phyloP scores from a whole-genome alignment of 805 yeast genomes.

The Sungouiella blattae region DNA sequence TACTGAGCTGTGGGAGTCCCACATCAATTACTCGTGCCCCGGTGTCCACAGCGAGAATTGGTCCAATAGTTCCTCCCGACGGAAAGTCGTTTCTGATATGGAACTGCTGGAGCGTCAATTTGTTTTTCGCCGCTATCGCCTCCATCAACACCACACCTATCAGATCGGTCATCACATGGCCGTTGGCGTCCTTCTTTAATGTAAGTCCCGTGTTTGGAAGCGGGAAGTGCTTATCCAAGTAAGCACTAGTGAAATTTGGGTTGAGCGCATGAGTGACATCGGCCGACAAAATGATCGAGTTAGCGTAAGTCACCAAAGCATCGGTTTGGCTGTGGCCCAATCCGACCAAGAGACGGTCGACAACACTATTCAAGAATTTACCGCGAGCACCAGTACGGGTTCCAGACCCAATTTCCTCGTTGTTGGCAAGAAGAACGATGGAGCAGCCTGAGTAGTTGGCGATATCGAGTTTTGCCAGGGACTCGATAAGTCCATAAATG shows the following conservation, averaged over 20 bases:
- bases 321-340: conserved; percentile 4
- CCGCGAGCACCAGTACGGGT: conserved; percentile 40
- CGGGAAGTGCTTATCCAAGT: conserved; percentile 33
- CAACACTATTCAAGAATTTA: conserved; percentile 23
- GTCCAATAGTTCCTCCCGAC: conserved; percentile 44
- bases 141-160: conserved; percentile 25
- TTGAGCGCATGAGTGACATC: conserved; percentile 44
- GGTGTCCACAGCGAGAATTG: conserved; percentile 31
- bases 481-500: conserved; percentile 28
- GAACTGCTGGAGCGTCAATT: conserved; percentile 31
- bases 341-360: conserved; percentile 12
- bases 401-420: conserved; percentile 41
- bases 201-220: conserved; percentile 38
- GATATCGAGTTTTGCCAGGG: conserved; percentile 6
- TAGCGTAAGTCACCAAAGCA: conserved; percentile 20
- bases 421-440: conserved; percentile 33
- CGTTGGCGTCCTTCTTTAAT: conserved; percentile 34
- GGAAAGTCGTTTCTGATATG: conserved; percentile 40
- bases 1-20: conserved; percentile 40
- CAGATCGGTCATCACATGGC: conserved; percentile 37
- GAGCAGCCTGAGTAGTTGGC: conserved; percentile 24
- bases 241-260: conserved; percentile 35
- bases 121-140: conserved; percentile 20
- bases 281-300: conserved; percentile 35
- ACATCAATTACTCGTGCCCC: conserved; percentile 40